Evolutionary conservation across 768 basidiomycete genomes (phyloP).

Genomic region (Agaricus blazei): DNA sequence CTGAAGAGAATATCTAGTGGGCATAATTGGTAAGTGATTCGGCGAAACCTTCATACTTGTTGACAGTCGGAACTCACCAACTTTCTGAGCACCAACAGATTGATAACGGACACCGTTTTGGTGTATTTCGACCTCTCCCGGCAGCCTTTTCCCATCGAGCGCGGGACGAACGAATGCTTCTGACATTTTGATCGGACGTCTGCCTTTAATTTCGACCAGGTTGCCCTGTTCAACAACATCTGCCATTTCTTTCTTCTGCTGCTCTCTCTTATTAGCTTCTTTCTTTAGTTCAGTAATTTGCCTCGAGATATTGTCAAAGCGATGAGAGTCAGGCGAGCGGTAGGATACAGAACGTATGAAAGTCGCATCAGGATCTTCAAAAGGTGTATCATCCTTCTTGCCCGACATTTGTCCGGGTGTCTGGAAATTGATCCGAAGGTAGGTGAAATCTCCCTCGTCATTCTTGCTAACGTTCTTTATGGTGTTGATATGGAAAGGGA

Average conservation of each 20-base stretch:
- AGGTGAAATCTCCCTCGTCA: constrained; percentile 93
- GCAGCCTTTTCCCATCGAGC: constrained; percentile 88
- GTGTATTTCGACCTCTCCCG: constrained; percentile 98
- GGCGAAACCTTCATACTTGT: background rate
- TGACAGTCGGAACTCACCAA: constrained; percentile 51
- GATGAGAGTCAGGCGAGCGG: constrained; percentile 83
- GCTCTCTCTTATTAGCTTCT: constrained; percentile 94
- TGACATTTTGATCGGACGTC: constrained; percentile 78
- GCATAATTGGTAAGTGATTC: background rate
- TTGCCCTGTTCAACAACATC: constrained; percentile 96
- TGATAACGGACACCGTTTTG: constrained; percentile 94
- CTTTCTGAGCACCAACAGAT: constrained; percentile 83
- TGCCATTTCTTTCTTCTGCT: constrained; percentile 97
- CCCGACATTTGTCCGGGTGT: constrained; percentile 96
- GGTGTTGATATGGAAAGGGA: constrained; percentile 97
- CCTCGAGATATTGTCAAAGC: constrained; percentile 84
- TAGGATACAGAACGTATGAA: constrained; percentile 96
- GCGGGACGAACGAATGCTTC: constrained; percentile 94
- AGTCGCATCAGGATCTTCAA: constrained; percentile 94
- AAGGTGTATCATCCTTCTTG: constrained; percentile 99
- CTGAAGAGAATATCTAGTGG: constrained; percentile 83
- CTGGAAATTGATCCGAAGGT: constrained; percentile 96
- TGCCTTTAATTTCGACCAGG: constrained; percentile 83
- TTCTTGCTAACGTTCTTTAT: constrained; percentile 98
- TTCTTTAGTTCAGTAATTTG: constrained; percentile 96